Base-by-base conservation (phyloP, 257 asterid species). In the Eustoma russellianum region DNA sequence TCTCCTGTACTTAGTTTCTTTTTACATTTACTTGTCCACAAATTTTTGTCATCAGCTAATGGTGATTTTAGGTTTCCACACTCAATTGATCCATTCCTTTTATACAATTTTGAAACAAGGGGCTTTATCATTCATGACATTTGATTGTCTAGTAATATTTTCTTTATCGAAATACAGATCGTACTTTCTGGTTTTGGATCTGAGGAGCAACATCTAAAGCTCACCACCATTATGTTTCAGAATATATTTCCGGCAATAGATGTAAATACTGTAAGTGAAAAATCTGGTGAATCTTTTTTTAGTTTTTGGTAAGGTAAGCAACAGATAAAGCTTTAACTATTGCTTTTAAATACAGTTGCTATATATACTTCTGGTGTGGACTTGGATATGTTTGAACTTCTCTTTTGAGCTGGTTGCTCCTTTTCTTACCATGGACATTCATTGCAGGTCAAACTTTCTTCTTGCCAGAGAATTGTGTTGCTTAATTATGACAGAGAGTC, bases 161-260 rank as follows among this genome's bases (percentile, higher is more conserved):
- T 40, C 43, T 68, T 52, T 50, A 43, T 59, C 64, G 33, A 54
- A 33, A 41, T 71, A 70, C 82, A 92, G 97, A 81, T 92, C 62
- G 97, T 92, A 54, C 91, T 92, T 15, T 88, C 97, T 66, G 99
- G 97, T 60, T 92, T 92, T 62, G 94, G 97, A 71, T 79, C 95
- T 34, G 95, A 93, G 53, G 99, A 88, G 64, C 93, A 88, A 59
- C 99, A 92, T 69, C 76, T 92, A 65, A 92, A 83, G 85, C 91
- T 92, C 52, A 62, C 86, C 10, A 92, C 99, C 38, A 73, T 83
- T 15, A 78, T 83, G 93, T 92, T 92, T 66, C 97, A 92, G 70
- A 92, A 85, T 70, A 88, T 92, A 46, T 92, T 92, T 72, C 99
- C 99, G 0, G 86, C 97, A 59, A 92, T 92, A 55, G 94, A 92